Conservation (phyloP, 345 rosid genomes). For the Eucalyptus cloeziana region DNA sequence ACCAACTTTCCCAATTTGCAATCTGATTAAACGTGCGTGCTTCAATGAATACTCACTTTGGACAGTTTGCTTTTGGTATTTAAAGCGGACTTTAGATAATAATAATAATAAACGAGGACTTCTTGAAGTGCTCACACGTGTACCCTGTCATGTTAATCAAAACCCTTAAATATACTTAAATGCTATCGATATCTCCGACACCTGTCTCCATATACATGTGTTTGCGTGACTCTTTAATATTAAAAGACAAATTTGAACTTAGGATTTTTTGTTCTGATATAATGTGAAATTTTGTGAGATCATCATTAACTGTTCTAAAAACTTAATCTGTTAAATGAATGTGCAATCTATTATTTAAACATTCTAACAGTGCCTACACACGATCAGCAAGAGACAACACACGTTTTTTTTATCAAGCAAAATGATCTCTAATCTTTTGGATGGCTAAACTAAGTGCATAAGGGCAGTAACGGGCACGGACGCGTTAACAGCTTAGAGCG, state of each 20-base stretch:
- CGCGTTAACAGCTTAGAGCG: not conserved
- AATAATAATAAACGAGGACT: not conserved
- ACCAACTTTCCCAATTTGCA: not conserved
- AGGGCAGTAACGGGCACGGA: not conserved
- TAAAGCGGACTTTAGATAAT: not conserved
- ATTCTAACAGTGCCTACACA: accelerated
- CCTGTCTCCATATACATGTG: accelerated
- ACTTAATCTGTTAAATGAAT: accelerated
- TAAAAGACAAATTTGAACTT: too few relatives aligned
- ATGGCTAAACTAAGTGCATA: not conserved
- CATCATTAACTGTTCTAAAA: accelerated
- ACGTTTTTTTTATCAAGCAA: accelerated
- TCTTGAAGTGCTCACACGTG: not conserved
- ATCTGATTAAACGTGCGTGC: not conserved
- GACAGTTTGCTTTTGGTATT: not conserved
- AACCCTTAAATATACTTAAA: not conserved
- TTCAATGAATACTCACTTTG: not conserved
- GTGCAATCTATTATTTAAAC: too few relatives aligned
- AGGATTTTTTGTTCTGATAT: accelerated
- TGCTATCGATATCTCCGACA: accelerated
- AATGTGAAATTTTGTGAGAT: accelerated
- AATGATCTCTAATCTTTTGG: not conserved
- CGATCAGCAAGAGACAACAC: accelerated
- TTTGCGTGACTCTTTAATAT: too few relatives aligned
- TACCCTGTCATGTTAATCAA: not conserved